A percentile compares a stretch with the other conserved stretches of the same genome.
phyloP scores from a whole-genome alignment of 2,329 filamentous ascomycete species.

The Fusarium virguliforme region DNA sequence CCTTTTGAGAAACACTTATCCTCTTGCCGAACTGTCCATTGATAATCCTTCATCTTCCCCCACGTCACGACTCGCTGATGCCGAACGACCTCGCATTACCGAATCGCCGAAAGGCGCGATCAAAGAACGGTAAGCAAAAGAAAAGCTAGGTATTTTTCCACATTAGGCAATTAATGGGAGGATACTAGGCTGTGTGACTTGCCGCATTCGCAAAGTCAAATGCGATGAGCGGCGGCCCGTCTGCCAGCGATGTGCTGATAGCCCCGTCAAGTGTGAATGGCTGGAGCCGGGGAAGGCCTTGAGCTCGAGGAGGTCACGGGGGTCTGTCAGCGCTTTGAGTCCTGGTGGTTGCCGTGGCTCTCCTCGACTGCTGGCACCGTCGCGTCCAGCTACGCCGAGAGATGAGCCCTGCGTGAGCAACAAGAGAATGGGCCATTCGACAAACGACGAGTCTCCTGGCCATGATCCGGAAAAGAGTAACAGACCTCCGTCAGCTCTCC shows the following conservation, averaged over 20 bases:
- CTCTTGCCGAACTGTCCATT: constrained; percentile 44
- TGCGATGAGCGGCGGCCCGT: constrained; percentile 43
- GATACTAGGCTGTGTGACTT: constrained; percentile 39
- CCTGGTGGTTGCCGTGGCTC: constrained; percentile 13
- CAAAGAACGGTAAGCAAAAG: constrained; percentile 41
- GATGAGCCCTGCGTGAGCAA: not conserved
- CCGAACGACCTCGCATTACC: constrained; percentile 17
- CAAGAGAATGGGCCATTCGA: constrained; percentile 19
- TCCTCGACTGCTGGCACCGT: constrained; percentile 1
- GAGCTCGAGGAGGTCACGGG: constrained; percentile 20
- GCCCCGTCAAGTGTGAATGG: constrained; percentile 45
- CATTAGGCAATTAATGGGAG: not conserved
- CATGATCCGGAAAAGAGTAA: not conserved
- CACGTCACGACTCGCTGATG: constrained; percentile 25
- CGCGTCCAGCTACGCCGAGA: not conserved
- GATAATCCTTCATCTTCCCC: not conserved
- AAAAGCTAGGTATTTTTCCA: not conserved
- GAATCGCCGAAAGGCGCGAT: constrained; percentile 38
- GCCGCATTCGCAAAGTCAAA: constrained; percentile 47
- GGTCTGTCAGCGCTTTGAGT: not conserved
- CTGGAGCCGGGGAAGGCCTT: constrained; percentile 34
- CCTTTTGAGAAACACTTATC: not conserved
- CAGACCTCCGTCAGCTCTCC: constrained; percentile 11
- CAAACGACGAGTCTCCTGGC: not conserved
- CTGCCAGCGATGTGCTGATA: constrained; percentile 40